phyloP scores from a whole-genome alignment of 495 filamentous ascomycete genomes.

The Aspergillus hancockii region DNA sequence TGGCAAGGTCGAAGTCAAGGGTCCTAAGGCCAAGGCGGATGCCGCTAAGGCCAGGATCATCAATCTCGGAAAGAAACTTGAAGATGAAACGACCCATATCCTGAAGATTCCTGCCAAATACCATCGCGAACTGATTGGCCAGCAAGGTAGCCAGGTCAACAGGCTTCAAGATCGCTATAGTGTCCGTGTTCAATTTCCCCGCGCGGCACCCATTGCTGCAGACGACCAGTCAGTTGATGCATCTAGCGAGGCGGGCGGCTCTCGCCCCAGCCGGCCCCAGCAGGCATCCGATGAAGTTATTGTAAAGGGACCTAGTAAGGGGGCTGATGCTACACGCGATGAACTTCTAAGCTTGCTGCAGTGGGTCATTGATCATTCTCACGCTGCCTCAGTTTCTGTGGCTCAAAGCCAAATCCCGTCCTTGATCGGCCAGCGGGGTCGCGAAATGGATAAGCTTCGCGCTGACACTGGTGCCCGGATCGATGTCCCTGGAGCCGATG shows the following conservation, averaged over 20 bases:
- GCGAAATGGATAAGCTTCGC: conserved; percentile 86
- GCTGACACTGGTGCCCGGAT: conserved; percentile 81
- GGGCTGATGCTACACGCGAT: conserved; percentile 84
- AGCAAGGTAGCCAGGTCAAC: conserved; percentile 65
- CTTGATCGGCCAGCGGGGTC: conserved; percentile 85
- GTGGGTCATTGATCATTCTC: conserved; percentile 82
- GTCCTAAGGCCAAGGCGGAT: conserved; percentile 79
- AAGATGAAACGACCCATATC: conserved; percentile 82
- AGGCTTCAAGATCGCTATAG: conserved; percentile 80
- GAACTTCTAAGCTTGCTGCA: conserved; percentile 85
- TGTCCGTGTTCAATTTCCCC: conserved; percentile 92
- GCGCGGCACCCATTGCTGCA: conserved; percentile 54
- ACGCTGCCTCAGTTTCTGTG: conserved; percentile 75
- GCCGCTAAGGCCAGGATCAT: conserved; percentile 76
- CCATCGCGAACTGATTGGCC: conserved; percentile 73
- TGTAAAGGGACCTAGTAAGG: conserved; percentile 85
- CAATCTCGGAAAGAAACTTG: conserved; percentile 71
- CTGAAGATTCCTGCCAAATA: conserved; percentile 88
- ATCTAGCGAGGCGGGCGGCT: conserved; percentile 65
- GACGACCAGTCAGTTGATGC: conserved; percentile 74
- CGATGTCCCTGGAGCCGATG: conserved; percentile 74
- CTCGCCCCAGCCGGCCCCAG: conserved; percentile 60
- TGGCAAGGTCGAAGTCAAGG: conserved; percentile 70
- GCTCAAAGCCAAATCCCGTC: conserved; percentile 85
- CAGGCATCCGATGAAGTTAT: conserved; percentile 89